These are phyloP conservation scores for Prunus armeniaca DNA, from an alignment of 306 rosid genomes.

Conservation along the genomic window DNA sequence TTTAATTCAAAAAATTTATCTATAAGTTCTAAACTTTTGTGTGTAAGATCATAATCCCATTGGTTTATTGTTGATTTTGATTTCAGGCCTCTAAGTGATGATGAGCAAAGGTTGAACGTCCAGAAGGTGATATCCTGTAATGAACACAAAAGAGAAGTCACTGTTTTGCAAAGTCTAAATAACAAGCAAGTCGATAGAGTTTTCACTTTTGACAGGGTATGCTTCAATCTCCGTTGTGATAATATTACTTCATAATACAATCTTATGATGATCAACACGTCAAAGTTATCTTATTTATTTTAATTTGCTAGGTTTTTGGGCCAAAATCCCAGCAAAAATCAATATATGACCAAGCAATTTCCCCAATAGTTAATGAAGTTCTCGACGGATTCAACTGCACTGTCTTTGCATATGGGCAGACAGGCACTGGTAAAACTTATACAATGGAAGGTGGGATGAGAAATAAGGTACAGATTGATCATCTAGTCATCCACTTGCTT, in stretches of 20 bases:
- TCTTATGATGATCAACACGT: not conserved
- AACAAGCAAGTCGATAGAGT: slow-evolving; percentile 81
- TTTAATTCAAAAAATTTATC: not conserved
- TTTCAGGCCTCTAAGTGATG: slow-evolving; percentile 78
- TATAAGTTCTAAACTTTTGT: too few species aligned
- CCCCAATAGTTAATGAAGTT: slow-evolving; percentile 90
- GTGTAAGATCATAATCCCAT: not conserved
- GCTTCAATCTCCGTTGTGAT: not conserved
- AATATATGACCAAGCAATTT: slow-evolving; percentile 86
- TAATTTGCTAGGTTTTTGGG: slow-evolving; percentile 70
- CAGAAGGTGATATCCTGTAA: slow-evolving; percentile 70
- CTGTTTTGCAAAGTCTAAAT: slow-evolving; percentile 72
- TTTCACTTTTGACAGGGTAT: slow-evolving; percentile 90
- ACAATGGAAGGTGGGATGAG: slow-evolving; percentile 99
- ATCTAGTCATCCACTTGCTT: not conserved
- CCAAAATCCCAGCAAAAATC: slow-evolving; percentile 90
- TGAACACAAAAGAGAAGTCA: slow-evolving; percentile 81
- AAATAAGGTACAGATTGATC: slow-evolving; percentile 57
- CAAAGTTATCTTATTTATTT: not conserved
- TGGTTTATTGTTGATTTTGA: not conserved
- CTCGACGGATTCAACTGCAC: slow-evolving; percentile 98
- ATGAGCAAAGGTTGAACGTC: slow-evolving; percentile 56
- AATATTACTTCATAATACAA: not conserved
- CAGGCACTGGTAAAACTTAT: slow-evolving; percentile 97
- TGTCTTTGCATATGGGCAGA: slow-evolving; percentile 94